Evolutionary conservation across 2,329 filamentous ascomycete genomes (phyloP), one percentile per base, ranked within the genome.

Genomic region (Epichloe elymi): DNA sequence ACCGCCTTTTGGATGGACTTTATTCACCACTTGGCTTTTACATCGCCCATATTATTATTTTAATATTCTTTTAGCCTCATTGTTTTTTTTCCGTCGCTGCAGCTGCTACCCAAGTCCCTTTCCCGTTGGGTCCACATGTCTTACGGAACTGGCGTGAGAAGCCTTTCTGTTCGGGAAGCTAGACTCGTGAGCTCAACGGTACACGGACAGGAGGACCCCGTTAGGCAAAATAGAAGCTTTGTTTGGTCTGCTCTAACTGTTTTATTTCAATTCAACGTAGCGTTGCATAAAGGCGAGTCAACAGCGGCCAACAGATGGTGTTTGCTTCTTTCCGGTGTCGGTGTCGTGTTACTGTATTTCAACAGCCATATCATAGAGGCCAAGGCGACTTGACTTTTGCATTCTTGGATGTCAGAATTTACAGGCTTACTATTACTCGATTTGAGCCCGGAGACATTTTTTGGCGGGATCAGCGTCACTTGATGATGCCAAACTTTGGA

Each of bases 321-420:
- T 50, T 15, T 49, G 26, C 37, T 35, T 14, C 7, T 40, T 10
- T 49, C 33, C 14, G 30, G 47, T 10, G 30, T 42, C 14, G 30
- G 47, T 10, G 30, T 42, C 30, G n/a, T 43, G 8, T 19, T 37
- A 26, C 15, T 17, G 17, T 49, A 26, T 40, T 49, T 26, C 36
- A 19, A 30, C 17, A 43, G 26, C 26, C n/a, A 20, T 43, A 49
- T 37, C n/a, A 49, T 49, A 44, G 39, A 49, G 12, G 48, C 48
- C 38, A 30, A 41, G 48, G 48, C 38, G 33, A 49, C 48, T 42
- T 49, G 30, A 36, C 30, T 17, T 43, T 36, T 43, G 30, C 40
- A 35, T 36, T 30, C 23, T 33, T 40, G 23, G 38, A 48, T 48
- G n/a, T 20, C 4, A 23, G 46, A 19, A 30, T 39, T 35, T 12